A percentile compares a stretch with the other conserved stretches of the same genome.
Conservation (phyloP, 2,329 filamentous ascomycete species). For the Neofusicoccum ribis region DNA sequence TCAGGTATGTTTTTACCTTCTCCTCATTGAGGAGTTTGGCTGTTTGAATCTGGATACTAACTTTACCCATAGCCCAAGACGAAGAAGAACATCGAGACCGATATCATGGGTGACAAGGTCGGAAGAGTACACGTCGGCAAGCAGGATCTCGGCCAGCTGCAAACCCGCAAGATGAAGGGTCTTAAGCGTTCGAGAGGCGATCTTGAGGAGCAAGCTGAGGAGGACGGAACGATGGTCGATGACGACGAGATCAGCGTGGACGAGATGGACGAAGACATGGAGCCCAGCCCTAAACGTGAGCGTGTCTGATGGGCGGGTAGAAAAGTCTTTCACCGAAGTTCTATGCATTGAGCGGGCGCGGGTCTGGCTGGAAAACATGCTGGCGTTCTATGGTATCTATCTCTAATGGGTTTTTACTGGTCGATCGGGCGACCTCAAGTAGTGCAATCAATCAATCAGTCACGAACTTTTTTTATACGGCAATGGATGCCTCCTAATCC, state of each 20-base stretch:
- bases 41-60: conserved; percentile 20
- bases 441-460: conserved; percentile 11
- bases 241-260: conserved; percentile 38
- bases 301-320: conserved; percentile 8
- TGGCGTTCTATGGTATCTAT: conserved; percentile 21
- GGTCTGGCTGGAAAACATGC: conserved; percentile 17
- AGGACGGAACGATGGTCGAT: conserved; percentile 26
- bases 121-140: conserved; percentile 88
- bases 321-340: conserved; percentile 17
- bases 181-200: conserved; percentile 78
- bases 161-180: conserved; percentile 99
- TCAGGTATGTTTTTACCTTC: conserved; percentile 52
- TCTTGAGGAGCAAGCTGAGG: conserved; percentile 50
- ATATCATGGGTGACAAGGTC: conserved; percentile 93
- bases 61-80: conserved; percentile 52
- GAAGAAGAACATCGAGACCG: conserved; percentile 96
- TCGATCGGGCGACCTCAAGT: conserved; percentile 7
- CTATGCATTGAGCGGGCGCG: conserved; percentile 19
- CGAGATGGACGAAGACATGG: conserved; percentile 24
- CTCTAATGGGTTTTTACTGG: not conserved
- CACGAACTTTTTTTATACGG: not conserved
- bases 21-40: too few species aligned
- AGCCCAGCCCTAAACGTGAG: conserved; percentile 17
- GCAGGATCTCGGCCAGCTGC: conserved; percentile 82
- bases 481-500: not conserved